A percentile compares a stretch with the other conserved stretches of the same genome.
Conservation (phyloP, 2,329 filamentous ascomycete species). For the Cladophialophora bantiana region DNA sequence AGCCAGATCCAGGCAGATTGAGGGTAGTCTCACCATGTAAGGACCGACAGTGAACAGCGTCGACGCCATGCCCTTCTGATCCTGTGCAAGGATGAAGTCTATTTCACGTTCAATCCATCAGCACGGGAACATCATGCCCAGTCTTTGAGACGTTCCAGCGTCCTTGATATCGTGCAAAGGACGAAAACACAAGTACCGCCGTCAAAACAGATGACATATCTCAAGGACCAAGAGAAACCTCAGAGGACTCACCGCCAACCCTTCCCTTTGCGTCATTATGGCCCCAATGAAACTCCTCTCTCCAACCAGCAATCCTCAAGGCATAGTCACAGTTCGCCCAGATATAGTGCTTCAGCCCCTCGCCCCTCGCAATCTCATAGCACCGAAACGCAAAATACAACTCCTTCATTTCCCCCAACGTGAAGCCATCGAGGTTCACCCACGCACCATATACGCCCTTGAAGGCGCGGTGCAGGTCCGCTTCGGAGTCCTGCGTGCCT, state of each 20-base stretch:
- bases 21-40: conserved; percentile 22
- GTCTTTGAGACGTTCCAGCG: conserved; percentile 8
- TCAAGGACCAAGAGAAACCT: neutral
- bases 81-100: conserved; percentile 29
- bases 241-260: conserved; percentile 42
- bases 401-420: conserved; percentile 59
- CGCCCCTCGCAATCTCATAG: conserved; percentile 46
- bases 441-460: conserved; percentile 56
- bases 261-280: conserved; percentile 59
- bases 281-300: conserved; percentile 53
- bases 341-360: conserved; percentile 50
- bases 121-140: conserved; percentile 45
- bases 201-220: neutral
- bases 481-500: conserved; percentile 57
- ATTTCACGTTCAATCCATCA: conserved; percentile 49
- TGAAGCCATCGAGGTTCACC: conserved; percentile 62
- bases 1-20: neutral
- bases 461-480: conserved; percentile 53
- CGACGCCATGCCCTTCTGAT: conserved; percentile 20
- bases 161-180: neutral
- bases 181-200: neutral
- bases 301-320: conserved; percentile 56
- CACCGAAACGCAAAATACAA: conserved; percentile 52
- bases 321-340: conserved; percentile 59
- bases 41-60: conserved; percentile 24